Evolutionary conservation across 306 rosid species (phyloP).

Genomic region (Citrullus colocynthis): DNA sequence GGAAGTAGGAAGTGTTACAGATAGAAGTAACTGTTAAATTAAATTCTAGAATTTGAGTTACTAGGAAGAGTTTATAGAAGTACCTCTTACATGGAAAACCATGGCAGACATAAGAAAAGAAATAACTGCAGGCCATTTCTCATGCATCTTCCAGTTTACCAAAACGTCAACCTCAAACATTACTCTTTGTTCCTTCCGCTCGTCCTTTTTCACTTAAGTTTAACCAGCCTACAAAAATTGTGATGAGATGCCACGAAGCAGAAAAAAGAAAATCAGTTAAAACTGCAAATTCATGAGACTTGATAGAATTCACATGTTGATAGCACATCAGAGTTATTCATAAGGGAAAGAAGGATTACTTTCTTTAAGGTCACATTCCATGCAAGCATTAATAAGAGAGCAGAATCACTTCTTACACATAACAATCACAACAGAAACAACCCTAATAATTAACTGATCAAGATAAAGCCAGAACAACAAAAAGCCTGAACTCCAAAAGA

Average conservation of each 20-base stretch:
- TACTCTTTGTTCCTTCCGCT: neutral
- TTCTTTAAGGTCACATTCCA: neutral
- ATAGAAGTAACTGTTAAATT: neutral
- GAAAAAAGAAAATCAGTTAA: neutral
- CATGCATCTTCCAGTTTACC: constrained; percentile 38
- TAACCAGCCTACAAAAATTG: neutral
- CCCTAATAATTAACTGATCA: neutral
- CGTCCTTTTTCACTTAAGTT: neutral
- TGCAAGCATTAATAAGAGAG: neutral
- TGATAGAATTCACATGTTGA: neutral
- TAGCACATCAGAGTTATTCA: neutral
- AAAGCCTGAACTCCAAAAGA: neutral
- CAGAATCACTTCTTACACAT: neutral
- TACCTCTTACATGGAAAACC: constrained; percentile 46
- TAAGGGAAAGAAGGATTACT: neutral
- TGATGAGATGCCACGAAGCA: neutral
- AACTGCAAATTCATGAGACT: neutral
- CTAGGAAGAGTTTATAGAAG: neutral
- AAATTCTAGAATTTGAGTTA: neutral
- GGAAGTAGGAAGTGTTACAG: neutral
- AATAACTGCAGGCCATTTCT: constrained; percentile 30
- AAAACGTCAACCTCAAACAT: constrained; percentile 9
- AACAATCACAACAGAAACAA: neutral
- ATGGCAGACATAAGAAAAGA: constrained; percentile 31
- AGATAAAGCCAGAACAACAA: neutral